Evolutionary conservation across 129 eudicot genomes (phyloP).

Genomic region (Tagetes erecta): DNA sequence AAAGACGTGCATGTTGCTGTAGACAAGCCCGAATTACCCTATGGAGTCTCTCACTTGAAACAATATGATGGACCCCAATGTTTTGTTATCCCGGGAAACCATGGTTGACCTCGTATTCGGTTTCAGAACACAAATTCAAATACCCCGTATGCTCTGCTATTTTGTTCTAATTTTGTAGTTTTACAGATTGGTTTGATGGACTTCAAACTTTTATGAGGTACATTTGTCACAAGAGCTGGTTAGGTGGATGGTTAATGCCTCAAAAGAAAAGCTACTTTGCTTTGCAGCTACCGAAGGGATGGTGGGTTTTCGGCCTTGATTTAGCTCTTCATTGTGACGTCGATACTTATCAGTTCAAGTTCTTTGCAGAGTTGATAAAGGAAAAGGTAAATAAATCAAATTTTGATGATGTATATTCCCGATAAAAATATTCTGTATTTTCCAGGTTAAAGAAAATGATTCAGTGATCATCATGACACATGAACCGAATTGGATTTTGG

Average conservation of each 20-base stretch:
- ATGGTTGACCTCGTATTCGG: constrained; percentile 32
- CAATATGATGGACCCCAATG: constrained; percentile 94
- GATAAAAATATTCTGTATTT: not conserved
- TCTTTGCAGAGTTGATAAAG: constrained; percentile 74
- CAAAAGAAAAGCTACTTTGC: constrained; percentile 98
- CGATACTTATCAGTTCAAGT: constrained; percentile 92
- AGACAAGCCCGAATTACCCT: constrained; percentile 93
- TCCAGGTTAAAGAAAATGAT: constrained; percentile 81
- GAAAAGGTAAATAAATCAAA: constrained; percentile 60
- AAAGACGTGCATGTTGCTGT: constrained; percentile 88
- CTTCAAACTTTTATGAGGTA: constrained; percentile 96
- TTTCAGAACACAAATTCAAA: too few relatives aligned
- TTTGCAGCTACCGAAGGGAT: constrained; percentile 80
- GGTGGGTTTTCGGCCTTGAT: constrained; percentile 99
- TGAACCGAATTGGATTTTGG: constrained; percentile 96
- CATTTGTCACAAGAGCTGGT: constrained; percentile 98
- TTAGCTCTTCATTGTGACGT: constrained; percentile 92
- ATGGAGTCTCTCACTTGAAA: constrained; percentile 62
- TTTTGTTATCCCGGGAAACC: constrained; percentile 97
- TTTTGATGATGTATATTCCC: not conserved
- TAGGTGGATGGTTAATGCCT: constrained; percentile 99
- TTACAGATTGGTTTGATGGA: constrained; percentile 87
- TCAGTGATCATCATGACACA: constrained; percentile 98
- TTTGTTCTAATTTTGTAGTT: not conserved
- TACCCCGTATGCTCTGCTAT: not conserved